Evolutionary conservation across 106 monocot species (phyloP).

Genomic region (Chionographis japonica): DNA sequence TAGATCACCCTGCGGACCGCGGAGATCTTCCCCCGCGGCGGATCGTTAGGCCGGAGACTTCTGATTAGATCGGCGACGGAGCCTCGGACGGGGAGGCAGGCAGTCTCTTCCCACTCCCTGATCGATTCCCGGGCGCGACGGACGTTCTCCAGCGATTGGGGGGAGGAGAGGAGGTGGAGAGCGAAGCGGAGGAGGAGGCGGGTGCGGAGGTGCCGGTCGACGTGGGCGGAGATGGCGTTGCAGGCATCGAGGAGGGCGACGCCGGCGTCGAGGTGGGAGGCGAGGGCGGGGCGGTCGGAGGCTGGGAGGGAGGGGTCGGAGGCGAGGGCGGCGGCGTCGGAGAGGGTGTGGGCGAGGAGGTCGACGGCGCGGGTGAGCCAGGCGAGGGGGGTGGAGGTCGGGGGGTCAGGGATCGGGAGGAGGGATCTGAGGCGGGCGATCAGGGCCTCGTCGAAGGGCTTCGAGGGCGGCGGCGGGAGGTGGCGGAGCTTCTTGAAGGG

Average conservation of each 20-base stretch:
- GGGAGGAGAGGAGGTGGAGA: slow-evolving; percentile 34
- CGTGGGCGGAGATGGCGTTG: slow-evolving; percentile 41
- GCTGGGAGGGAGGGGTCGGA: slow-evolving; percentile 25
- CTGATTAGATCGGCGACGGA: background rate
- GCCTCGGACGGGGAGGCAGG: background rate
- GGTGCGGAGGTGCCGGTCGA: slow-evolving; percentile 26
- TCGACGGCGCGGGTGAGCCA: slow-evolving; percentile 30
- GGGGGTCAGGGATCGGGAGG: slow-evolving; percentile 7
- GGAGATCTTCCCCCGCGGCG: slow-evolving; percentile 22
- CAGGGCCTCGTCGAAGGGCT: too few species aligned
- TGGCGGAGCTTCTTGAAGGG: too few species aligned
- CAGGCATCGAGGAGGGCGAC: slow-evolving; percentile 50
- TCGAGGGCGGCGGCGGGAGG: too few species aligned
- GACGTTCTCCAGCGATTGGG: background rate
- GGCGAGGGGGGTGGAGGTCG: slow-evolving; percentile 13
- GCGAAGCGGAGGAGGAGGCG: slow-evolving; percentile 43
- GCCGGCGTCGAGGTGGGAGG: slow-evolving; percentile 36
- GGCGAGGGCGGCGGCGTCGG: slow-evolving; percentile 21
- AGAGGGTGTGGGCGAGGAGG: slow-evolving; percentile 32
- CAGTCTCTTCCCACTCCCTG: slow-evolving; percentile 13
- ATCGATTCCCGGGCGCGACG: slow-evolving; percentile 9
- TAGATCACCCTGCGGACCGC: slow-evolving; percentile 34
- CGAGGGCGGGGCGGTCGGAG: slow-evolving; percentile 25
- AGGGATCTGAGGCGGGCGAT: slow-evolving; percentile 10
- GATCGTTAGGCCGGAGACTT: background rate